These are phyloP conservation scores for Colletotrichum lindemuthianum DNA, from an alignment of 2,329 filamentous ascomycete genomes.

Conservation along the genomic window DNA sequence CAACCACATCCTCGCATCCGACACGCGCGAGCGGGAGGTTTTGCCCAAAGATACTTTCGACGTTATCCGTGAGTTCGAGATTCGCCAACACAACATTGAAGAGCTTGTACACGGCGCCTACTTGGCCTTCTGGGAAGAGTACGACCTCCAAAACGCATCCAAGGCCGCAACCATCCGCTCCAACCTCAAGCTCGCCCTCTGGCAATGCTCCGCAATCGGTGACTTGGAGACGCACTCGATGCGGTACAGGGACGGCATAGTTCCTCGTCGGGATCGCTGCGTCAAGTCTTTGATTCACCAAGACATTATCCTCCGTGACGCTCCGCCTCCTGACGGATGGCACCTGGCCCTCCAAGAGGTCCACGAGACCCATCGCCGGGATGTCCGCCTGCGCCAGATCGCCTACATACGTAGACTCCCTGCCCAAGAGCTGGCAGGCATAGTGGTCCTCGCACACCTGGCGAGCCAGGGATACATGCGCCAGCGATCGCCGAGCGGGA, in stretches of 20 bases:
- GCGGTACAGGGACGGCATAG: constrained; percentile 24
- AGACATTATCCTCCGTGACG: constrained; percentile 26
- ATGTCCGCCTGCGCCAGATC: constrained; percentile 29
- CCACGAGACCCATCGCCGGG: constrained; percentile 24
- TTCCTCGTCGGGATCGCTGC: constrained; percentile 19
- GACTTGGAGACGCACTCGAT: constrained; percentile 36
- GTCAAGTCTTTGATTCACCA: constrained; percentile 34
- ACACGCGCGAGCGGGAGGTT: constrained; percentile 30
- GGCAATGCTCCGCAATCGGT: constrained; percentile 29
- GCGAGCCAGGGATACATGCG: constrained; percentile 32
- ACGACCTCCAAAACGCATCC: constrained; percentile 20
- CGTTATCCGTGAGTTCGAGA: constrained; percentile 31
- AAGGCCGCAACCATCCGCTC: constrained; percentile 12
- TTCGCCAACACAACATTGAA: constrained; percentile 28
- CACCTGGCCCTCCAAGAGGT: constrained; percentile 27
- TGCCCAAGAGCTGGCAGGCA: constrained; percentile 24
- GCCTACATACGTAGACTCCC: constrained; percentile 8
- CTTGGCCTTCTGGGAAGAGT: constrained; percentile 29
- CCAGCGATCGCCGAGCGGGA: constrained; percentile 13
- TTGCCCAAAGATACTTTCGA: constrained; percentile 24
- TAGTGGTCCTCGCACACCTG: constrained; percentile 26
- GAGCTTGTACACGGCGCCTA: constrained; percentile 26
- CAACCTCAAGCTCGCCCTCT: constrained; percentile 27
- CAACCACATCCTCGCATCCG: constrained; percentile 33
- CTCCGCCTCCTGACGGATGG: constrained; percentile 26